Conservation (phyloP, 176 grass and related monocot genomes). For the Otatea glauca region DNA sequence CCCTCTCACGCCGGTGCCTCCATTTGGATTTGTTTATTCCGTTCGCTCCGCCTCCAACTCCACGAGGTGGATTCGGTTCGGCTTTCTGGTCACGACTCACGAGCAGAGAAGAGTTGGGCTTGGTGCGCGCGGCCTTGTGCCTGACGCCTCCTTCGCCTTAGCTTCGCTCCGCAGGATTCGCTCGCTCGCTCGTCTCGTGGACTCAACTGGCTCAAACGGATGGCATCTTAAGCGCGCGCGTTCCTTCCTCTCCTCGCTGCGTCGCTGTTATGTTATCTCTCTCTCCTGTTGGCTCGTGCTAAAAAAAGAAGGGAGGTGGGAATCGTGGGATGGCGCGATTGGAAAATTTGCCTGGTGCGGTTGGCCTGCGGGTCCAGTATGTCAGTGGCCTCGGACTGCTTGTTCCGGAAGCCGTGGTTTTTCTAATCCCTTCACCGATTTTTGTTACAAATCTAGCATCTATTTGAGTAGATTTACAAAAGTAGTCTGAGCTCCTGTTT, state of each 20-base stretch:
- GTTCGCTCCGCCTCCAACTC: not conserved
- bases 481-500: too few relatives aligned
- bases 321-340: too few relatives aligned
- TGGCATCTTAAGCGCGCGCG: not conserved
- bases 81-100: not conserved
- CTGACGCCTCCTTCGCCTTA: not conserved
- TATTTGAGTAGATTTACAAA: too few relatives aligned
- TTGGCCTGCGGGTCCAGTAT: not conserved
- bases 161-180: not conserved
- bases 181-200: not conserved
- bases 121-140: conserved; percentile 43
- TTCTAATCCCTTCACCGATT: too few relatives aligned
- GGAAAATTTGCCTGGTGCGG: not conserved
- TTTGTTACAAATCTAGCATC: too few relatives aligned
- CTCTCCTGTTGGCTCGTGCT: not conserved
- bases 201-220: not conserved
- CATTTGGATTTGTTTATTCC: conserved; percentile 13
- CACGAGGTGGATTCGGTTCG: conserved; percentile 36
- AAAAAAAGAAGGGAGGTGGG: not conserved
- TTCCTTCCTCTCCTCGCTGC: not conserved
- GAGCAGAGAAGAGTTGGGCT: not conserved
- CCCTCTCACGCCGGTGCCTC: not conserved
- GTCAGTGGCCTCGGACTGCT: not conserved
- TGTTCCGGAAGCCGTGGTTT: not conserved
- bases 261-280: not conserved